Percentiles rank a stretch among this genome's conserved stretches.
phyloP scores from a whole-genome alignment of 176 grass and related monocot species.

The Miscanthus lutarioriparius region DNA sequence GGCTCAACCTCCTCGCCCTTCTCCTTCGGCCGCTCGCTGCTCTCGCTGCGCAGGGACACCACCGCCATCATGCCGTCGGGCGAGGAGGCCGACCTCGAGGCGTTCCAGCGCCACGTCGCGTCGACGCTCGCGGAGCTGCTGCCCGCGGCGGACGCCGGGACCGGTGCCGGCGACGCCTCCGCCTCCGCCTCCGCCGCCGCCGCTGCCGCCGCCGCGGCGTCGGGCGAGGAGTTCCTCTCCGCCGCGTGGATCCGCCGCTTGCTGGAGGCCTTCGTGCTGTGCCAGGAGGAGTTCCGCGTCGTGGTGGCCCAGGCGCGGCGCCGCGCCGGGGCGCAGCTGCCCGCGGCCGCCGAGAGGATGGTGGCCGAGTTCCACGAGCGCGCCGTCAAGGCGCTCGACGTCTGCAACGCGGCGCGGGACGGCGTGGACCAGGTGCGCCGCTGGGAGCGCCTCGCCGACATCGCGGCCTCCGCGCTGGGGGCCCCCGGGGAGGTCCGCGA shows the following conservation, averaged over 20 bases:
- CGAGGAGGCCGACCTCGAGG: slow-evolving; percentile 60
- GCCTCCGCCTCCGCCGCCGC: no score
- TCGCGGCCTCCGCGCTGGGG: slow-evolving; percentile 56
- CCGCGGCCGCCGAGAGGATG: slow-evolving; percentile 44
- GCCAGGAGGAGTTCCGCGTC: slow-evolving; percentile 79
- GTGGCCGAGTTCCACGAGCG: slow-evolving; percentile 72
- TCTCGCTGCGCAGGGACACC: slow-evolving; percentile 61
- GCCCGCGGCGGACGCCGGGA: not conserved
- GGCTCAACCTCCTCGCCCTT: slow-evolving; percentile 49
- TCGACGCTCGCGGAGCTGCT: slow-evolving; percentile 60
- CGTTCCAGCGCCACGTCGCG: slow-evolving; percentile 74
- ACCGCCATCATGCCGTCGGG: slow-evolving; percentile 38
- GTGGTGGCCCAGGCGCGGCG: slow-evolving; percentile 67
- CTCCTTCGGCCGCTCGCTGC: slow-evolving; percentile 57
- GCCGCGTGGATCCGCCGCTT: not conserved
- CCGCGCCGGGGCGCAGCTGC: slow-evolving; percentile 28
- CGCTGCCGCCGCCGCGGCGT: fast-evolving
- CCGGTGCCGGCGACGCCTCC: not conserved
- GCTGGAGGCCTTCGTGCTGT: slow-evolving; percentile 23
- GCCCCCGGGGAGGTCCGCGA: slow-evolving; percentile 7
- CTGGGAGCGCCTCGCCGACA: slow-evolving; percentile 79
- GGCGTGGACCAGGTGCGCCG: slow-evolving; percentile 71
- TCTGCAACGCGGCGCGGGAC: slow-evolving; percentile 88
- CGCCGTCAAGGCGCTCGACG: slow-evolving; percentile 88
- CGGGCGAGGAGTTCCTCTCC: not conserved